These are phyloP conservation scores for Blastobotrys chiropterorum DNA, from an alignment of 805 yeast species.

Conservation along the genomic window DNA sequence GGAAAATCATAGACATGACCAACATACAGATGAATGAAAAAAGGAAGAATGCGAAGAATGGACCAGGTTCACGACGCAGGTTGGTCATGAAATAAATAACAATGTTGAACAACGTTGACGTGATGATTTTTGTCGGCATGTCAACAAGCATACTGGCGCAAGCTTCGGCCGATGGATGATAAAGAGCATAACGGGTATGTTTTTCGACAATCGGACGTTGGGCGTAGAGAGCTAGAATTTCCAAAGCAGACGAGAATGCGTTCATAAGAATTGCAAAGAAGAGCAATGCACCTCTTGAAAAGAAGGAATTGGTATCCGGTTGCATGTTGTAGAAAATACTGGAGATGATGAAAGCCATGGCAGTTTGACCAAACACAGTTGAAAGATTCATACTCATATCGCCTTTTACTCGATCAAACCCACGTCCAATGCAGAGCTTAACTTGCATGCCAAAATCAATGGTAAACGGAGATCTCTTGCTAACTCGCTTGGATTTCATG, in stretches of 20 bases:
- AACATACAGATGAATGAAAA: constrained; percentile 40
- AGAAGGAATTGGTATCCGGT: constrained; percentile 45
- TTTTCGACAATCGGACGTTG: constrained; percentile 53
- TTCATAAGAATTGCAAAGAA: constrained; percentile 48
- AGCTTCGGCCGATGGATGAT: constrained; percentile 61
- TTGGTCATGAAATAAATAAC: constrained; percentile 49
- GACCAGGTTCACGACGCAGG: constrained; percentile 47
- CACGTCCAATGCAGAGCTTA: constrained; percentile 41
- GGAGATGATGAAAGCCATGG: constrained; percentile 52
- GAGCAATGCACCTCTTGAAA: constrained; percentile 53
- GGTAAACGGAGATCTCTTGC: constrained; percentile 36
- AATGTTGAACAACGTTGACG: constrained; percentile 43
- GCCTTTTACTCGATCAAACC: constrained; percentile 48
- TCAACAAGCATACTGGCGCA: constrained; percentile 56
- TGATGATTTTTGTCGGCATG: constrained; percentile 43
- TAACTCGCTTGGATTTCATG: constrained; percentile 28
- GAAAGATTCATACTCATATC: constrained; percentile 43
- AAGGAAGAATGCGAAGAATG: constrained; percentile 46
- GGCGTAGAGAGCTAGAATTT: constrained; percentile 38
- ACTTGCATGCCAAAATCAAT: constrained; percentile 42
- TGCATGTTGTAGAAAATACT: constrained; percentile 51
- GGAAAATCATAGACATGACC: constrained; percentile 50
- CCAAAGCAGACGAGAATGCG: constrained; percentile 41
- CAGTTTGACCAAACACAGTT: constrained; percentile 38
- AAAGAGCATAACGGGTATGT: constrained; percentile 51